These are phyloP conservation scores for Aspergillus campestris DNA, from an alignment of 495 filamentous ascomycete species.

Conservation along the genomic window DNA sequence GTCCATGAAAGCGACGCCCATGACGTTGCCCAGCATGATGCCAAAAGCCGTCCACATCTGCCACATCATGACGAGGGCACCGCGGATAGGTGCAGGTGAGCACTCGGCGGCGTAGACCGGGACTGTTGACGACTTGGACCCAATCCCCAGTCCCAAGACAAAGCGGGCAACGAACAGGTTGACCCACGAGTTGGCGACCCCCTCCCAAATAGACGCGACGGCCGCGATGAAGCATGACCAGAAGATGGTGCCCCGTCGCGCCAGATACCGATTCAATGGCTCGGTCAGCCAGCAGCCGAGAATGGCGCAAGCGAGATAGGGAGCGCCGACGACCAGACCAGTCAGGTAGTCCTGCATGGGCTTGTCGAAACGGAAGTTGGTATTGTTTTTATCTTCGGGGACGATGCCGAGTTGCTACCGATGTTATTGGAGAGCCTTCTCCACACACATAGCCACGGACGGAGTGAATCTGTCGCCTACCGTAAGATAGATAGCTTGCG, in stretches of 20 bases:
- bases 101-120: conserved; percentile 53
- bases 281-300: conserved; percentile 46
- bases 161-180: conserved; percentile 50
- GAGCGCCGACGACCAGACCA: conserved; percentile 40
- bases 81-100: conserved; percentile 47
- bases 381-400: conserved; percentile 2
- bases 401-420: conserved; percentile 26
- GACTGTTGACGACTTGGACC: conserved; percentile 50
- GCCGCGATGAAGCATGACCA: conserved; percentile 39
- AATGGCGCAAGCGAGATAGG: conserved; percentile 36
- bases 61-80: conserved; percentile 56
- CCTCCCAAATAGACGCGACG: conserved; percentile 43
- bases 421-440: too few species aligned
- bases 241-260: conserved; percentile 52
- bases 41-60: conserved; percentile 68
- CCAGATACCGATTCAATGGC: conserved; percentile 48
- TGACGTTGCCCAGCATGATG: conserved; percentile 69
- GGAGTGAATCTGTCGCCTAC: conserved; percentile 4
- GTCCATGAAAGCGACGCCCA: conserved; percentile 57
- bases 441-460: too few species aligned
- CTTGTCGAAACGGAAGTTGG: conserved; percentile 7
- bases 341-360: conserved; percentile 24
- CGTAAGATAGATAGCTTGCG: conserved; percentile 56
- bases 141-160: conserved; percentile 52
- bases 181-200: conserved; percentile 41